phyloP scores from a whole-genome alignment of 495 filamentous ascomycete species.

The Aspergillus avenaceus region DNA sequence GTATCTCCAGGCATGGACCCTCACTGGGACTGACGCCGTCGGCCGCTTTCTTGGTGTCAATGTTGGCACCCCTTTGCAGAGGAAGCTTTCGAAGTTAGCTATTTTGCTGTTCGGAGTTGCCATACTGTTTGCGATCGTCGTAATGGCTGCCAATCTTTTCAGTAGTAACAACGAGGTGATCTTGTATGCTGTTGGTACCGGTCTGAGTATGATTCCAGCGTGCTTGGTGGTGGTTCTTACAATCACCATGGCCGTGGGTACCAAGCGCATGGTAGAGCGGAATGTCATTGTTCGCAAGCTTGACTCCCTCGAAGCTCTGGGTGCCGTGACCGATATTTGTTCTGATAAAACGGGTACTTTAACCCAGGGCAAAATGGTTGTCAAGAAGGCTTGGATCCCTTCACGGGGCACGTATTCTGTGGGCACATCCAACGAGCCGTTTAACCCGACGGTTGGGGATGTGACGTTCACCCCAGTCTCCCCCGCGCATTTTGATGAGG shows the following conservation, averaged over 20 bases:
- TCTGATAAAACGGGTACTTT: constrained; percentile 73
- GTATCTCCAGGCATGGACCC: constrained; percentile 64
- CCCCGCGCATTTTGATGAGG: constrained; percentile 28
- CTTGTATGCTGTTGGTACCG: constrained; percentile 69
- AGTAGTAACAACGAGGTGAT: constrained; percentile 58
- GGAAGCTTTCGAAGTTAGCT: constrained; percentile 67
- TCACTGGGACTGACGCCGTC: constrained; percentile 61
- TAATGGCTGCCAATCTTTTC: constrained; percentile 59
- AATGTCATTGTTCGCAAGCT: constrained; percentile 67
- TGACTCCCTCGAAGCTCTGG: constrained; percentile 63
- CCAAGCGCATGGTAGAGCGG: constrained; percentile 65
- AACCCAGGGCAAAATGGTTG: constrained; percentile 74
- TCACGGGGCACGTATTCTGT: constrained; percentile 57
- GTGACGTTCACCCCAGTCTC: constrained; percentile 39
- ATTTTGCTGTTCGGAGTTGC: constrained; percentile 64
- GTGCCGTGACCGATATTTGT: constrained; percentile 66
- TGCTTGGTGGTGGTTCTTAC: constrained; percentile 73
- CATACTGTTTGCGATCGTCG: constrained; percentile 63
- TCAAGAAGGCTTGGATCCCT: constrained; percentile 77
- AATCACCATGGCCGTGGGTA: constrained; percentile 71
- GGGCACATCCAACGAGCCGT: constrained; percentile 48
- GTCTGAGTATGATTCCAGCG: constrained; percentile 67
- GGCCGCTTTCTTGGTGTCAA: constrained; percentile 69
- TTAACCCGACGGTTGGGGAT: constrained; percentile 53
- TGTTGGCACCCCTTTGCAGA: constrained; percentile 64